These are phyloP conservation scores for Parietaria judaica DNA, from an alignment of 306 rosid genomes.

Conservation along the genomic window DNA sequence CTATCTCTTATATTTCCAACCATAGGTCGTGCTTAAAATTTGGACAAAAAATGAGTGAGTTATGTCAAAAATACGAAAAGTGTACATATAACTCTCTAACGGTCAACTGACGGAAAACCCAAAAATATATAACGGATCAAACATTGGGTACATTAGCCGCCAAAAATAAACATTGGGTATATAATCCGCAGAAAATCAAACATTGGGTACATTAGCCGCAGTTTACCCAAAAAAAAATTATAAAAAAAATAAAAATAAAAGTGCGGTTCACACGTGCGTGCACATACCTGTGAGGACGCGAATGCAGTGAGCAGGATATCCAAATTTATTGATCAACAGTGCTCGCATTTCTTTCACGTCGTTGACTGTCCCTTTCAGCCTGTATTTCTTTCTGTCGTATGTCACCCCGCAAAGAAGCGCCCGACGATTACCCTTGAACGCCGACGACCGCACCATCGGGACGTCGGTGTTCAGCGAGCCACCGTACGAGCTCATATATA, in stretches of 20 bases:
- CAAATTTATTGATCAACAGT: constrained; percentile 32
- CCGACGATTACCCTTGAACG: constrained; percentile 11
- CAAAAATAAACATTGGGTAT: too few species aligned
- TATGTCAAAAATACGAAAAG: too few species aligned
- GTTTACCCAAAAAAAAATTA: not conserved
- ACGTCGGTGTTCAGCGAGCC: not conserved
- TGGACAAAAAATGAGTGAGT: too few species aligned
- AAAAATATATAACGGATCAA: too few species aligned
- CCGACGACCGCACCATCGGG: not conserved
- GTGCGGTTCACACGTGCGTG: not conserved
- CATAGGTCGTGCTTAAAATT: too few species aligned
- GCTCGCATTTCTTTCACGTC: constrained; percentile 52
- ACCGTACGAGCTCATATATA: not conserved
- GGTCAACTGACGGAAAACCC: too few species aligned
- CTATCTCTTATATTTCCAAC: too few species aligned
- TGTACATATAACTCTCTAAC: too few species aligned
- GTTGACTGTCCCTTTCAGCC: constrained; percentile 54
- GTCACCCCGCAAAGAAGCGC: constrained; percentile 80
- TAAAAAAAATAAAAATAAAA: not conserved
- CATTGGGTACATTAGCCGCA: too few species aligned
- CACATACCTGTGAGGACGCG: constrained; percentile 56
- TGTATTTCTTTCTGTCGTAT: constrained; percentile 38
- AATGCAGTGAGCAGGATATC: constrained; percentile 37
- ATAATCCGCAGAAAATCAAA: too few species aligned
- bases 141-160: too few species aligned